These are phyloP conservation scores for Ceratocystis harringtonii DNA, from an alignment of 2,329 filamentous ascomycete species.

Conservation along the genomic window DNA sequence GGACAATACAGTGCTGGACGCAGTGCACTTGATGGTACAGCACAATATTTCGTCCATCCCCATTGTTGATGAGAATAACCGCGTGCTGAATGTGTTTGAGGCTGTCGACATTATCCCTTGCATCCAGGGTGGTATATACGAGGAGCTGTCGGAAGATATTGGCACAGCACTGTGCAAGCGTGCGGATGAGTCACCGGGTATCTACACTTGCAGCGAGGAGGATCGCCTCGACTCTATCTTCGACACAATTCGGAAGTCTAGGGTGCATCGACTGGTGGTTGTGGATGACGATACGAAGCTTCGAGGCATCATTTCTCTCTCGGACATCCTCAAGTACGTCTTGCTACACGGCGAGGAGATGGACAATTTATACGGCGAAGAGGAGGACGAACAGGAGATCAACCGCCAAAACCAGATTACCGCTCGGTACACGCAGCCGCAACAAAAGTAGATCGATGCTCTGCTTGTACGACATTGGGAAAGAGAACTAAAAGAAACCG, in stretches of 20 bases:
- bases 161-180: constrained; percentile 80
- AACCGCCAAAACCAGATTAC: constrained; percentile 12
- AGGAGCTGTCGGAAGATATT: constrained; percentile 72
- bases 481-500: not conserved
- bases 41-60: constrained; percentile 90
- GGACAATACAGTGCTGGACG: constrained; percentile 81
- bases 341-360: constrained; percentile 59
- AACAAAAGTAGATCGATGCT: constrained; percentile 10
- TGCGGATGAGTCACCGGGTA: constrained; percentile 82
- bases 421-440: constrained; percentile 9
- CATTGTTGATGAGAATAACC: constrained; percentile 63
- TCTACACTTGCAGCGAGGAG: constrained; percentile 86
- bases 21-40: constrained; percentile 85
- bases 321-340: constrained; percentile 92
- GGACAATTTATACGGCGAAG: constrained; percentile 24
- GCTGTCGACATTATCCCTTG: constrained; percentile 93
- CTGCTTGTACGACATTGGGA: not conserved
- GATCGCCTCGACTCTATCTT: constrained; percentile 93
- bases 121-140: constrained; percentile 85
- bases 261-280: constrained; percentile 83
- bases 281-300: constrained; percentile 81
- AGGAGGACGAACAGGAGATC: constrained; percentile 18
- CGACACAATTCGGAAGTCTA: constrained; percentile 86
- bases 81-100: constrained; percentile 91
- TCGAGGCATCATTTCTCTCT: constrained; percentile 79